Evolutionary conservation across 192 early-diverging fungal genomes (phyloP).

Genomic region (Coemansia aciculifera): DNA sequence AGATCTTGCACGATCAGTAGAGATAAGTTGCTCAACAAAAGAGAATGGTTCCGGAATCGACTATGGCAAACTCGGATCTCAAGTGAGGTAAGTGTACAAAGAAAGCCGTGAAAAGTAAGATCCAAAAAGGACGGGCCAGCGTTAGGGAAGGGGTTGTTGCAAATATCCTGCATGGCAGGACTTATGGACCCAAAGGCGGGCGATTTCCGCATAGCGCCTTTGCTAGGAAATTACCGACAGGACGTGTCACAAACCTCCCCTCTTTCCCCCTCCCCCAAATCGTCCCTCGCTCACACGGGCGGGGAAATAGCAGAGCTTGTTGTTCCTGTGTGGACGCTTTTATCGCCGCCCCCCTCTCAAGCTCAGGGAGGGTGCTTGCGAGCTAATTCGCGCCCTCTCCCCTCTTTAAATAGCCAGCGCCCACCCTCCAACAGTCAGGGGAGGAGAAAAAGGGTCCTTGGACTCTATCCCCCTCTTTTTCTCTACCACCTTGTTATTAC

Average conservation of each 20-base stretch:
- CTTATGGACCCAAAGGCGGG: constrained; percentile 1
- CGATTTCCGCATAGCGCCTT: constrained; percentile 8
- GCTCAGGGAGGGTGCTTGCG: not conserved
- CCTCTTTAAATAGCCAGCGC: not conserved
- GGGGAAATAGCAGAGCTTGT: not conserved
- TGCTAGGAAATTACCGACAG: constrained; percentile 1
- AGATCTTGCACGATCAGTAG: not conserved
- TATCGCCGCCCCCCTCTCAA: not conserved
- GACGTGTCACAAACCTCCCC: not conserved
- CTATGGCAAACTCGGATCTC: not conserved
- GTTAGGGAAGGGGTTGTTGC: not conserved
- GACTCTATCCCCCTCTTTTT: not conserved
- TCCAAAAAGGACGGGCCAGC: not conserved
- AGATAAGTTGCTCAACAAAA: not conserved
- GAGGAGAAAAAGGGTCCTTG: not conserved
- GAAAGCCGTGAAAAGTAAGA: not conserved
- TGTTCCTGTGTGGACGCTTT: not conserved
- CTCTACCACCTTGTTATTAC: not conserved
- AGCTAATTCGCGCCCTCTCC: not conserved
- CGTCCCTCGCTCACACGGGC: not conserved
- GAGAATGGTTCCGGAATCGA: not conserved
- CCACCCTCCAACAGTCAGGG: not conserved
- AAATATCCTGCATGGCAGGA: not conserved
- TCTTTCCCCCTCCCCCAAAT: not conserved
- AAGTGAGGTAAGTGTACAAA: not conserved